A percentile compares a stretch with the other conserved stretches of the same genome.
phyloP scores from a whole-genome alignment of 441 rosid species.

The Bocquillonia castaneifolia region DNA sequence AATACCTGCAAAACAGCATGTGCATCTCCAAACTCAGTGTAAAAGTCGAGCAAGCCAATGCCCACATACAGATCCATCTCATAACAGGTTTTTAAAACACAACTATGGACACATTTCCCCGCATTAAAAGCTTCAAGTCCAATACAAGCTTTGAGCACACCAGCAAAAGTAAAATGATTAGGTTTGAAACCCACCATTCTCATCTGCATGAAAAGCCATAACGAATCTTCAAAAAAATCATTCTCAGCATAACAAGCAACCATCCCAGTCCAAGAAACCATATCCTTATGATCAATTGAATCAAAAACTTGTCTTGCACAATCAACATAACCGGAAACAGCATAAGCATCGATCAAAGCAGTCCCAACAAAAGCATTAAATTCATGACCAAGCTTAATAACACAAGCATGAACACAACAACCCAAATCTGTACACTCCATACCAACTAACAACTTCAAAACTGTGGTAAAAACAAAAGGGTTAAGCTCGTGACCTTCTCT shows the following conservation, averaged over 20 bases:
- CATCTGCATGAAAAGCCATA: slow-evolving; percentile 48
- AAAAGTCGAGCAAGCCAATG: slow-evolving; percentile 69
- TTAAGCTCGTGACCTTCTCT: slow-evolving; percentile 76
- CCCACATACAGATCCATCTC: slow-evolving; percentile 56
- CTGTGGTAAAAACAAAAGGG: slow-evolving; percentile 67
- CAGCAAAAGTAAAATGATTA: slow-evolving; percentile 56
- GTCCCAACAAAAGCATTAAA: slow-evolving; percentile 71
- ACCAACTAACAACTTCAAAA: slow-evolving; percentile 56
- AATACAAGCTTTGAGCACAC: slow-evolving; percentile 67
- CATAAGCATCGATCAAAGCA: slow-evolving; percentile 64
- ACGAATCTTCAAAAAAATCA: slow-evolving; percentile 46
- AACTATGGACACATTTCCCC: slow-evolving; percentile 67
- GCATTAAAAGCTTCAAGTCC: slow-evolving; percentile 45
- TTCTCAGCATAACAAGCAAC: slow-evolving; percentile 70
- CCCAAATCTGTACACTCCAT: slow-evolving; percentile 49
- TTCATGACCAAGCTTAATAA: slow-evolving; percentile 64
- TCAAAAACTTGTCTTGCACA: slow-evolving; percentile 56
- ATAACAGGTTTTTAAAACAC: slow-evolving; percentile 49
- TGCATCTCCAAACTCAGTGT: slow-evolving; percentile 45
- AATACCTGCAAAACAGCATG: slow-evolving; percentile 45
- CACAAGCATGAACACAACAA: slow-evolving; percentile 52
- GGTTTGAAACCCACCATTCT: slow-evolving; percentile 59
- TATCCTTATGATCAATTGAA: slow-evolving; percentile 53
- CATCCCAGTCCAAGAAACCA: slow-evolving; percentile 87
- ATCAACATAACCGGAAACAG: slow-evolving; percentile 49